Conservation (phyloP, 306 rosid genomes). For the Ochetophila trinervis region DNA sequence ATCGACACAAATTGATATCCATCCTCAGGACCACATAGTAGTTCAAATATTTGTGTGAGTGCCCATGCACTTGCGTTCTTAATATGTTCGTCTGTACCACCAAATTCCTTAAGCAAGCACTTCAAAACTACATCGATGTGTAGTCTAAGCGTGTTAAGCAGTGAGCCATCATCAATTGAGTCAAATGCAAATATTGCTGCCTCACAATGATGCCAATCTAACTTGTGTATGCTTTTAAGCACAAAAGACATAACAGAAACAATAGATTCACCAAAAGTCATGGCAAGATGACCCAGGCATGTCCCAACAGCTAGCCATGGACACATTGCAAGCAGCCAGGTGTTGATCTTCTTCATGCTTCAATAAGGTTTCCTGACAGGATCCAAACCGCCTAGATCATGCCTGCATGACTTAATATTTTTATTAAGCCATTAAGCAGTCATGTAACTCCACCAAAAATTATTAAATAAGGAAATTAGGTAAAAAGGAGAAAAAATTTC, state of each 20-base stretch:
- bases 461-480: no score
- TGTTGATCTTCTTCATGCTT: slow-evolving; percentile 40
- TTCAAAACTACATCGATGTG: slow-evolving; percentile 28
- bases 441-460: no score
- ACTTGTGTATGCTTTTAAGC: slow-evolving; percentile 26
- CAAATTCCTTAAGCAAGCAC: slow-evolving; percentile 23
- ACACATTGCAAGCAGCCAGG: slow-evolving; percentile 25
- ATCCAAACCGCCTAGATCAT: no score
- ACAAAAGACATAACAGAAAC: slow-evolving; percentile 40
- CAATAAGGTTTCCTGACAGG: slow-evolving; percentile 31
- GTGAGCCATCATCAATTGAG: slow-evolving; percentile 35
- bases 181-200: slow-evolving; percentile 37
- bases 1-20: slow-evolving; percentile 28
- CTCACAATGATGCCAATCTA: slow-evolving; percentile 35
- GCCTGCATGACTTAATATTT: no score
- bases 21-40: slow-evolving; percentile 25
- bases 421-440: no score
- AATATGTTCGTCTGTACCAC: slow-evolving; percentile 29
- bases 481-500: no score
- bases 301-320: slow-evolving; percentile 47
- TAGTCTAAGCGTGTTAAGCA: slow-evolving; percentile 16
- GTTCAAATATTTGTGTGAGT: slow-evolving; percentile 31
- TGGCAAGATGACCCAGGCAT: slow-evolving; percentile 31
- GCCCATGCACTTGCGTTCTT: slow-evolving; percentile 40
- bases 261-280: slow-evolving; percentile 29